Percentiles rank a stretch among this genome's conserved stretches.
Conservation (phyloP, 2,329 filamentous ascomycete genomes). For the Fusarium euwallaceae region DNA sequence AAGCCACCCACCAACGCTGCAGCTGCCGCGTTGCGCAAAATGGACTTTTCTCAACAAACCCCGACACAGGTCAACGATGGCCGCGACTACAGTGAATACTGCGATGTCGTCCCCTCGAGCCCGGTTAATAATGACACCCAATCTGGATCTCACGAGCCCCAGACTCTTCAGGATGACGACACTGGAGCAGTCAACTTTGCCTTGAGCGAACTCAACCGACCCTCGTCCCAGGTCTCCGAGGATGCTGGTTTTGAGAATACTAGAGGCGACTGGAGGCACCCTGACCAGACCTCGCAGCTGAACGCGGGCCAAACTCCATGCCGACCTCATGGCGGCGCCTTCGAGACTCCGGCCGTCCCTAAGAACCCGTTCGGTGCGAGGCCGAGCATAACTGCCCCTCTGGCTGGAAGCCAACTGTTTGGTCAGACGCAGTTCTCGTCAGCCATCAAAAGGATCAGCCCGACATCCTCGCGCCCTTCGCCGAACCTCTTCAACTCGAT, state of each 20-base stretch:
- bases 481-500: constrained; percentile 62
- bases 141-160: constrained; percentile 48
- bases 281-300: constrained; percentile 51
- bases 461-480: constrained; percentile 70
- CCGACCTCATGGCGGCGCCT: constrained; percentile 44
- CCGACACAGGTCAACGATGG: constrained; percentile 69
- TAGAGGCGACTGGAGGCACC: constrained; percentile 55
- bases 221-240: constrained; percentile 59
- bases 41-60: constrained; percentile 64
- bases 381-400: constrained; percentile 50
- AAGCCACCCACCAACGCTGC: constrained; percentile 35
- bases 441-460: constrained; percentile 63
- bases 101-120: constrained; percentile 47
- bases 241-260: constrained; percentile 56
- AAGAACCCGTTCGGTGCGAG: constrained; percentile 63
- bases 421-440: constrained; percentile 68
- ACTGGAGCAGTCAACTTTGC: constrained; percentile 64
- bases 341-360: constrained; percentile 64
- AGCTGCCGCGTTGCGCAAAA: constrained; percentile 48
- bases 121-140: constrained; percentile 45
- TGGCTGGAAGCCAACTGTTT: constrained; percentile 65
- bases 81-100: constrained; percentile 66
- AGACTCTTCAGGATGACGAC: constrained; percentile 61
- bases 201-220: constrained; percentile 51
- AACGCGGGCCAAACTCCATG: constrained; percentile 52